Percentiles rank a stretch among this genome's conserved stretches.
Evolutionary conservation across 2,329 filamentous ascomycete species (phyloP).

Genomic region (Ascochyta pisi): DNA sequence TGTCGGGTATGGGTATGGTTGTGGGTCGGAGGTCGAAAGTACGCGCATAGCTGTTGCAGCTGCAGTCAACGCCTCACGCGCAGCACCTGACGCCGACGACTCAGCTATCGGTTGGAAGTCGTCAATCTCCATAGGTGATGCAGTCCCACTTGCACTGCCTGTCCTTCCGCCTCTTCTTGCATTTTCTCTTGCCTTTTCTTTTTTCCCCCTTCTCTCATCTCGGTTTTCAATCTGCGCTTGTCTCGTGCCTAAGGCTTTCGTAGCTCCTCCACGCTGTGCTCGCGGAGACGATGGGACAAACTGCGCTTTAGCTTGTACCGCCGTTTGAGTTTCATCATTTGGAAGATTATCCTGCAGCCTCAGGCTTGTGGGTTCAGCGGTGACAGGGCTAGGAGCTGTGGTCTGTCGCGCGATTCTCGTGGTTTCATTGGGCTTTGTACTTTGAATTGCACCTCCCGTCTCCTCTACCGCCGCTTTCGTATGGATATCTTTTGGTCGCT

Average conservation of each 20-base stretch:
- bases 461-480: not conserved
- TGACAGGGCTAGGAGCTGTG: not conserved
- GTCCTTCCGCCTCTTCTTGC: not conserved
- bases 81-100: constrained; percentile 6
- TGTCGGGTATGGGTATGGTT: not conserved
- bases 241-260: not conserved
- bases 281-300: not conserved
- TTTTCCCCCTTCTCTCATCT: not conserved
- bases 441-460: not conserved
- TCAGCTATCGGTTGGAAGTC: not conserved
- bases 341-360: not conserved
- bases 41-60: not conserved
- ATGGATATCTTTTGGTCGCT: not conserved
- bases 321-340: not conserved
- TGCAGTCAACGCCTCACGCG: not conserved
- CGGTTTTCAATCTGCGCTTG: not conserved
- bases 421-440: not conserved
- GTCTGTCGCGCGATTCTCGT: not conserved
- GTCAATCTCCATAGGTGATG: not conserved
- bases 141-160: not conserved
- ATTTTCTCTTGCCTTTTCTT: not conserved
- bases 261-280: not conserved
- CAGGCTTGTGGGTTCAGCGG: not conserved
- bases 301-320: not conserved
- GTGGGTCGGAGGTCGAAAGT: not conserved